Conservation (phyloP, 2,329 filamentous ascomycete genomes). For the Westerdykella aurantiaca region DNA sequence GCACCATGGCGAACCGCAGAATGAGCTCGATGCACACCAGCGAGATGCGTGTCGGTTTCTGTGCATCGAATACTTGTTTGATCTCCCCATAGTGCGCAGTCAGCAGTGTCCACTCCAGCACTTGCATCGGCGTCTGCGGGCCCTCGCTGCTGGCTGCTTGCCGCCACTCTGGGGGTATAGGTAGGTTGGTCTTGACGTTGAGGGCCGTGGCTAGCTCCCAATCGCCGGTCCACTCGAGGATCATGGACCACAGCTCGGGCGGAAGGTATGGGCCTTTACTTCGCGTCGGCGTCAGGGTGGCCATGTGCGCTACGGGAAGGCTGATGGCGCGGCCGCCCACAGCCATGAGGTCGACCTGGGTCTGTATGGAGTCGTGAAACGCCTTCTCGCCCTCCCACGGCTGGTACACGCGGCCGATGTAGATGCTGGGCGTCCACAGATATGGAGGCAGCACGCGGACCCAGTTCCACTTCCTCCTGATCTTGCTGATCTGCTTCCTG, state of each 20-base stretch:
- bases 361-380: constrained; percentile 67
- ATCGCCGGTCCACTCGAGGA: constrained; percentile 77
- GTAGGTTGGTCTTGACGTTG: constrained; percentile 71
- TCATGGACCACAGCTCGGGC: constrained; percentile 81
- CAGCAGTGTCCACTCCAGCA: constrained; percentile 80
- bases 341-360: constrained; percentile 68
- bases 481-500: constrained; percentile 78
- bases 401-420: constrained; percentile 42
- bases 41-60: constrained; percentile 69
- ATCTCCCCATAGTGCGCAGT: constrained; percentile 65
- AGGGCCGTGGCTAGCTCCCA: constrained; percentile 86
- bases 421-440: constrained; percentile 68
- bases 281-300: constrained; percentile 29
- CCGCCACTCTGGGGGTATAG: constrained; percentile 68
- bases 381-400: constrained; percentile 60
- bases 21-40: constrained; percentile 80
- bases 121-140: constrained; percentile 65
- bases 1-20: constrained; percentile 81
- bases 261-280: constrained; percentile 53
- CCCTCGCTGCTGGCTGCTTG: constrained; percentile 58
- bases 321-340: constrained; percentile 62
- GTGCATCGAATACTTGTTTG: constrained; percentile 64
- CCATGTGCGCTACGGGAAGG: constrained; percentile 28
- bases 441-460: constrained; percentile 75
- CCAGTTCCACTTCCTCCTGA: constrained; percentile 81